Percentiles rank a stretch among this genome's conserved stretches.
Evolutionary conservation across 2,329 filamentous ascomycete species (phyloP).

Genomic region (Chrysoporthe deuterocubensis): DNA sequence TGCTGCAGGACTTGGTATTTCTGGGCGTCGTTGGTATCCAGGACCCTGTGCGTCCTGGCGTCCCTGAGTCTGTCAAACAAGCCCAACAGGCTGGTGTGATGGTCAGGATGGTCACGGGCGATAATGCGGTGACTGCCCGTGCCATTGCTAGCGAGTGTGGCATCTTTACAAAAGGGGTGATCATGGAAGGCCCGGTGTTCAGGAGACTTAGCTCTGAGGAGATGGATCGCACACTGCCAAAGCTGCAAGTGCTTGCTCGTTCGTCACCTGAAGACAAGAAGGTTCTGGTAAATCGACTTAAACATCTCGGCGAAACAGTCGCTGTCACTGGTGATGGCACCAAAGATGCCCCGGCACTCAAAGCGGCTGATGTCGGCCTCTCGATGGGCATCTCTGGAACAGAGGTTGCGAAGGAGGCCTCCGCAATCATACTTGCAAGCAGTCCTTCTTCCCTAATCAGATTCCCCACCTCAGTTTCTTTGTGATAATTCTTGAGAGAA

Average conservation of each 20-base stretch:
- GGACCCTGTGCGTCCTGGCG: slow-evolving; percentile 67
- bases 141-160: slow-evolving; percentile 70
- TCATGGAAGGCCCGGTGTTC: slow-evolving; percentile 70
- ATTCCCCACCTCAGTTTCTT: neutral
- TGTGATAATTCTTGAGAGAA: neutral
- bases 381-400: slow-evolving; percentile 71
- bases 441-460: neutral
- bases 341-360: slow-evolving; percentile 68
- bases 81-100: slow-evolving; percentile 68
- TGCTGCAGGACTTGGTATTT: slow-evolving; percentile 69
- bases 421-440: slow-evolving; percentile 61
- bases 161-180: slow-evolving; percentile 61
- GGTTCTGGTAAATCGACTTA: slow-evolving; percentile 59
- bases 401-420: slow-evolving; percentile 71
- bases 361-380: slow-evolving; percentile 69
- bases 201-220: slow-evolving; percentile 58
- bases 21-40: slow-evolving; percentile 72
- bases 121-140: slow-evolving; percentile 62
- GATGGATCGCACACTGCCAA: slow-evolving; percentile 56
- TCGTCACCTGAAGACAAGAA: slow-evolving; percentile 65
- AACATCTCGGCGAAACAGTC: slow-evolving; percentile 59
- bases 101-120: slow-evolving; percentile 67
- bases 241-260: slow-evolving; percentile 59
- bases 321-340: slow-evolving; percentile 70
- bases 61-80: slow-evolving; percentile 63